A percentile compares a stretch with the other conserved stretches of the same genome.
Evolutionary conservation across 768 basidiomycete genomes (phyloP).

Genomic region (Tephrocybe sp.): DNA sequence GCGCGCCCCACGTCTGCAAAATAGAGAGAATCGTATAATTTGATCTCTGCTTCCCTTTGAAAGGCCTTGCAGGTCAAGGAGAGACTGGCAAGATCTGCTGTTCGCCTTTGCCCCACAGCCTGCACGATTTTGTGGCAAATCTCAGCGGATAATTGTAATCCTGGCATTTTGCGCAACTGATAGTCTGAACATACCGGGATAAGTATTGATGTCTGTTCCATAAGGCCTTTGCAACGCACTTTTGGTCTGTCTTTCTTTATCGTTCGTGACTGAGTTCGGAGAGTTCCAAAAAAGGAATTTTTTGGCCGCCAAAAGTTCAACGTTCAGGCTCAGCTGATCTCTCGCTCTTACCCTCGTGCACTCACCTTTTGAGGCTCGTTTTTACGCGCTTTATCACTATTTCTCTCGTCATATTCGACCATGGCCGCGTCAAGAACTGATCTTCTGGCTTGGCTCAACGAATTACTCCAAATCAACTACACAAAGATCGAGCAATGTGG

Average conservation of each 20-base stretch:
- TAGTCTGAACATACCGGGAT: neutral
- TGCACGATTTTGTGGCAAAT: conserved; percentile 39
- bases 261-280: neutral
- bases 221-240: neutral
- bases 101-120: conserved; percentile 22
- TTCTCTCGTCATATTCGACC: conserved; percentile 14
- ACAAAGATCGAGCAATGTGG: conserved; percentile 93
- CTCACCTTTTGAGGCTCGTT: conserved; percentile 4
- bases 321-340: neutral
- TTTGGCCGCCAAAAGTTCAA: neutral
- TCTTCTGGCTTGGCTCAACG: conserved; percentile 90
- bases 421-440: conserved; percentile 84
- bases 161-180: conserved; percentile 10
- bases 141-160: conserved; percentile 38
- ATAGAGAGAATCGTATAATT: conserved; percentile 41
- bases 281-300: conserved; percentile 2
- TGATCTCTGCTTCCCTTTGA: conserved; percentile 44
- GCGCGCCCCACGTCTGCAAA: conserved; percentile 34
- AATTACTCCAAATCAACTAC: conserved; percentile 86
- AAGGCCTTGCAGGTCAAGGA: conserved; percentile 45
- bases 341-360: conserved; percentile 3
- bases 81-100: conserved; percentile 38
- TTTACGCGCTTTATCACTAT: conserved; percentile 6
- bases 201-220: too few relatives aligned
- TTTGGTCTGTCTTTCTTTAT: neutral